These are phyloP conservation scores for Bruguiera sexangula DNA, from an alignment of 345 rosid genomes.

Conservation along the genomic window DNA sequence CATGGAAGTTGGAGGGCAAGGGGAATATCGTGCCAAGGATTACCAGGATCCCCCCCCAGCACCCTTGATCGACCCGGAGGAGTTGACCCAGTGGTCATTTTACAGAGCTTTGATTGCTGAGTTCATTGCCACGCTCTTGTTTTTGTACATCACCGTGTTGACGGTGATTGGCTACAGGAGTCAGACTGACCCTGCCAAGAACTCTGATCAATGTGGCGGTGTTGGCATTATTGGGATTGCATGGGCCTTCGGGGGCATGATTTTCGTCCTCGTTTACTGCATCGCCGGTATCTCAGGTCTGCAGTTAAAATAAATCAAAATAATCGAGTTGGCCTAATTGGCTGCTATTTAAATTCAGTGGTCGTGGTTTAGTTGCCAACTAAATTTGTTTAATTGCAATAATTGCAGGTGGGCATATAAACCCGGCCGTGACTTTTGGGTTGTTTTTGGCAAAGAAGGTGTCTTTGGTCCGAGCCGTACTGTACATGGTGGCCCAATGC, in stretches of 20 bases:
- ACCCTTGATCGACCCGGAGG: constrained; percentile 37
- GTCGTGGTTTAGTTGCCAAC: neutral
- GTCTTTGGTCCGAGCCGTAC: constrained; percentile 35
- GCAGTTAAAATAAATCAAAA: neutral
- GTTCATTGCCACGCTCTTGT: constrained; percentile 44
- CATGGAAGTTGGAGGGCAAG: constrained; percentile 20
- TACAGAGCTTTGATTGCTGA: constrained; percentile 44
- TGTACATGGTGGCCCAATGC: constrained; percentile 47
- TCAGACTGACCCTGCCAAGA: constrained; percentile 22
- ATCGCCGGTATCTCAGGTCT: constrained; percentile 45
- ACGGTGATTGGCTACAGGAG: constrained; percentile 43
- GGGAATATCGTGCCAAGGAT: constrained; percentile 29
- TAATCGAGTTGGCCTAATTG: no score
- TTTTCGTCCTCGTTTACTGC: constrained; percentile 47
- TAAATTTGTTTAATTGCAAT: neutral
- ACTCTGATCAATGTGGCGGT: constrained; percentile 30
- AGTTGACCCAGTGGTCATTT: constrained; percentile 39
- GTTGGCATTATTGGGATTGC: constrained; percentile 44
- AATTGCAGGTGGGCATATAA: constrained; percentile 42
- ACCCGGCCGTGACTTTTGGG: constrained; percentile 45
- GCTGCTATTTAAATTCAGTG: no score
- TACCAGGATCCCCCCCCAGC: constrained; percentile 50
- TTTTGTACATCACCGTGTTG: constrained; percentile 40
- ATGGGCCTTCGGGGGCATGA: constrained; percentile 53
- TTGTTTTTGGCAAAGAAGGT: constrained; percentile 44